Evolutionary conservation across 1,284 basidiomycete genomes (phyloP).

Genomic region (Coniophora puteana): DNA sequence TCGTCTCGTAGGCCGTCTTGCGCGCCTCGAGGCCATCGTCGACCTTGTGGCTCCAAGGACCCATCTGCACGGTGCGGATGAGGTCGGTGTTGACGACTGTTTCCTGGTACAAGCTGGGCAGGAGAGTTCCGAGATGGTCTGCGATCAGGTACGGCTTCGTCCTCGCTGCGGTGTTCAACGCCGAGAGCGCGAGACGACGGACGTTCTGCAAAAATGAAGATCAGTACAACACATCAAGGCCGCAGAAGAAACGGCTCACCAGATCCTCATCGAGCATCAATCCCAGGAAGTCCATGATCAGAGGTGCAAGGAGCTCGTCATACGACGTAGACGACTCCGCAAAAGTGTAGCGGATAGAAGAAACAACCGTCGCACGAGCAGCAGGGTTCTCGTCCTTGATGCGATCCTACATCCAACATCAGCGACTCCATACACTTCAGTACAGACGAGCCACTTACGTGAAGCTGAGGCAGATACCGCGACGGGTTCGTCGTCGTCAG

Average conservation of each 20-base stretch:
- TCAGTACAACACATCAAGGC: background rate
- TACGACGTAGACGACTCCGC: constrained; percentile 82
- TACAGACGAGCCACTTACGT: constrained; percentile 44
- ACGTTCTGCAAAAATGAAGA: constrained; percentile 57
- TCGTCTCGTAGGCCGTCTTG: constrained; percentile 96
- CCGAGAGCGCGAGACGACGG: constrained; percentile 81
- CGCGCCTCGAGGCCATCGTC: constrained; percentile 93
- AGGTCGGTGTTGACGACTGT: constrained; percentile 80
- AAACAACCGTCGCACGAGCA: constrained; percentile 86
- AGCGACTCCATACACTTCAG: constrained; percentile 3
- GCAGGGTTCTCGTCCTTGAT: constrained; percentile 66
- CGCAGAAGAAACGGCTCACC: constrained; percentile 40
- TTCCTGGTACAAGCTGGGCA: constrained; percentile 86
- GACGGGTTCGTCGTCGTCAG: constrained; percentile 88
- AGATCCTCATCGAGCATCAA: constrained; percentile 85
- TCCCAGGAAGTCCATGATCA: constrained; percentile 88
- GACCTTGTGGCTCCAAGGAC: constrained; percentile 95
- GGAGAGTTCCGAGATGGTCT: constrained; percentile 73
- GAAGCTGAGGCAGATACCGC: constrained; percentile 88
- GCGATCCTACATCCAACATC: constrained; percentile 43
- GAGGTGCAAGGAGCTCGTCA: constrained; percentile 83
- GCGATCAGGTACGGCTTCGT: constrained; percentile 91
- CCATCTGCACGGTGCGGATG: constrained; percentile 94
- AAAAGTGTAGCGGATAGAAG: constrained; percentile 94
- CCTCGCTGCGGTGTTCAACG: constrained; percentile 91